Conservation (phyloP, 1,284 basidiomycete genomes). For the Ustilago xerochloae region DNA sequence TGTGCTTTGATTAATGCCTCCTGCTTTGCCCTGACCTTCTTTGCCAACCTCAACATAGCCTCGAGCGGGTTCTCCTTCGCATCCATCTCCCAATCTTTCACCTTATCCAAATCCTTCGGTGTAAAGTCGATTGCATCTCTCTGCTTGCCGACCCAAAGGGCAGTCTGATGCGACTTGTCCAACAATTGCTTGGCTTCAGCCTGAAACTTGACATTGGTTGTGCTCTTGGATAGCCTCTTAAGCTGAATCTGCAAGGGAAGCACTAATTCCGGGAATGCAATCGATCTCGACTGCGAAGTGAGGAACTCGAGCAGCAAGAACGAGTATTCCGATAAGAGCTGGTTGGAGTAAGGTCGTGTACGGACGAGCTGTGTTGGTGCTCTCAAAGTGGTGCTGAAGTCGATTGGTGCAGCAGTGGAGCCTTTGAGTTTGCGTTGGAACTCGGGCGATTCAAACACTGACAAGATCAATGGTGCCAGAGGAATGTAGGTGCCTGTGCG, state of each 20-base stretch:
- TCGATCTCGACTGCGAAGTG: conserved; percentile 71
- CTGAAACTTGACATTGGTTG: conserved; percentile 53
- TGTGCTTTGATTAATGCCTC: conserved; percentile 55
- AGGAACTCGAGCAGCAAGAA: conserved; percentile 82
- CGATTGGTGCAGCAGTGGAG: conserved; percentile 88
- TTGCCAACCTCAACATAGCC: conserved; percentile 57
- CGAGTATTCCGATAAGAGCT: conserved; percentile 82
- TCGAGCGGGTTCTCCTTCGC: conserved; percentile 61
- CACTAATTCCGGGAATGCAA: conserved; percentile 92
- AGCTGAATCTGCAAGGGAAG: conserved; percentile 80
- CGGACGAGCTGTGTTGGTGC: conserved; percentile 88
- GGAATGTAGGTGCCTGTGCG: conserved; percentile 90
- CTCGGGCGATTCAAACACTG: conserved; percentile 82
- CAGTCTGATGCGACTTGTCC: conserved; percentile 61
- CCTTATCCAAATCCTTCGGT: conserved; percentile 52
- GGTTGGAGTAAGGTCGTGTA: conserved; percentile 87
- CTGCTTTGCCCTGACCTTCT: conserved; percentile 66
- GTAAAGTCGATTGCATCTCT: conserved; percentile 62
- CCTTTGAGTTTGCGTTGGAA: conserved; percentile 84
- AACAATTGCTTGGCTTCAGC: conserved; percentile 52
- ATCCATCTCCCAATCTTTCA: conserved; percentile 46
- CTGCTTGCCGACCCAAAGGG: conserved; percentile 55
- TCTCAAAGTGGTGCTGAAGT: conserved; percentile 87
- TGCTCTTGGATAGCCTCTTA: conserved; percentile 57
- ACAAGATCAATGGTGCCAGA: conserved; percentile 84